A percentile compares a stretch with the other conserved stretches of the same genome.
Evolutionary conservation across 208 protist species (phyloP).

Genomic region (Leishmania gerbilli): DNA sequence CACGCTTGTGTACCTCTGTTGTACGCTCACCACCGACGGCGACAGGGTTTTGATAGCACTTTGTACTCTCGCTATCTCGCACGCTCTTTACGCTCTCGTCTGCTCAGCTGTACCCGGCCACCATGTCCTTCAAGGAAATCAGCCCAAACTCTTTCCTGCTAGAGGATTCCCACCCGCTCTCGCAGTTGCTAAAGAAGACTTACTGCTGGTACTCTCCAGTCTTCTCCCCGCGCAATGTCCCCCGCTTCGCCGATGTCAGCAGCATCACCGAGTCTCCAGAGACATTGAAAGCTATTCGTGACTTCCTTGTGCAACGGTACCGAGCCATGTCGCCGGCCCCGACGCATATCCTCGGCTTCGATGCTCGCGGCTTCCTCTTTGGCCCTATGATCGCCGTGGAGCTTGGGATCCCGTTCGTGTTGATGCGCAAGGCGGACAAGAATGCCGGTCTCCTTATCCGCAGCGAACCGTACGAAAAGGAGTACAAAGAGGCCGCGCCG

Average conservation of each 20-base stretch:
- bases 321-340: slow-evolving; percentile 50
- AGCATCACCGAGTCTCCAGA: slow-evolving; percentile 84
- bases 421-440: slow-evolving; percentile 90
- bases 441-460: slow-evolving; percentile 87
- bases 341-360: slow-evolving; percentile 89
- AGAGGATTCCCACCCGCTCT: slow-evolving; percentile 42
- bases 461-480: slow-evolving; percentile 88
- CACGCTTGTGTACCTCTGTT: background rate
- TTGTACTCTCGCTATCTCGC: background rate
- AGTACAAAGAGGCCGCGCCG: slow-evolving; percentile 83
- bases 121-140: slow-evolving; percentile 30
- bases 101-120: background rate
- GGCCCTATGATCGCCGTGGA: slow-evolving; percentile 88
- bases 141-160: slow-evolving; percentile 52
- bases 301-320: slow-evolving; percentile 88
- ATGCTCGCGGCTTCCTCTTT: slow-evolving; percentile 91
- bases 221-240: slow-evolving; percentile 90
- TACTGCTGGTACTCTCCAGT: slow-evolving; percentile 89
- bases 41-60: background rate
- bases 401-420: slow-evolving; percentile 89
- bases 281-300: slow-evolving; percentile 76
- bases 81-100: background rate
- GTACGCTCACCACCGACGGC: no score
- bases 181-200: slow-evolving; percentile 47
- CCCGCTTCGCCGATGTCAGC: slow-evolving; percentile 87